Percentiles rank a stretch among this genome's conserved stretches.
These are phyloP conservation scores for Elsinoe australis DNA, from an alignment of 2,329 filamentous ascomycete genomes.

Conservation along the genomic window DNA sequence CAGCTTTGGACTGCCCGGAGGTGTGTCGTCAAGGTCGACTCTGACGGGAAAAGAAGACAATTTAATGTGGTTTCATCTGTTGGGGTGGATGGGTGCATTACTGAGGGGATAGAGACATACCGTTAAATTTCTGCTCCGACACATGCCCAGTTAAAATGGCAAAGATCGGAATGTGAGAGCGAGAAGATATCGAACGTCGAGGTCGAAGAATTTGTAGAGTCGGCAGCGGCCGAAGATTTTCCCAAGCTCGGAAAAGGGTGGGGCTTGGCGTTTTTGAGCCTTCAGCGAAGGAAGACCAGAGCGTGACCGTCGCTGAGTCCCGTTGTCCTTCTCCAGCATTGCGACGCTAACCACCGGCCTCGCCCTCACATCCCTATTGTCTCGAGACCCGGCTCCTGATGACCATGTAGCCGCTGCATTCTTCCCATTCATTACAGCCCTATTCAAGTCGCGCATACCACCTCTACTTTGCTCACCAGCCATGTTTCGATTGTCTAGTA, in stretches of 20 bases:
- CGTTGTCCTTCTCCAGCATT: neutral
- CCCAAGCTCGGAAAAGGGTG: neutral
- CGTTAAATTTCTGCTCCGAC: neutral
- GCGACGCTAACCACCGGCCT: neutral
- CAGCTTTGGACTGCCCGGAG: slow-evolving; percentile 57
- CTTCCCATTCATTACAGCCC: slow-evolving; percentile 4
- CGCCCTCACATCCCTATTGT: neutral
- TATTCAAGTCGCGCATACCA: neutral
- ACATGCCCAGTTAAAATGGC: neutral
- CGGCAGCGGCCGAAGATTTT: neutral
- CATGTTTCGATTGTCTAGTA: neutral
- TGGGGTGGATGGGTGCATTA: slow-evolving; percentile 27
- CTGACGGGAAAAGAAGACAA: slow-evolving; percentile 81
- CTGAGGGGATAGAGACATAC: slow-evolving; percentile 14
- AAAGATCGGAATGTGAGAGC: slow-evolving; percentile 1
- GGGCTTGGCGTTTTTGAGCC: neutral
- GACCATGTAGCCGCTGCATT: slow-evolving; percentile 11
- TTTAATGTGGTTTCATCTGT: slow-evolving; percentile 64
- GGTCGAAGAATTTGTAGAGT: slow-evolving; percentile 5
- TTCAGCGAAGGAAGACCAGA: neutral
- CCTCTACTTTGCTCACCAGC: neutral
- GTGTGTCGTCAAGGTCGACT: slow-evolving; percentile 80
- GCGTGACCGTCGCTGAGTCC: slow-evolving; percentile 1
- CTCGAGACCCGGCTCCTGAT: neutral
- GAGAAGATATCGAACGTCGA: slow-evolving; percentile 2